phyloP scores from a whole-genome alignment of 2,329 filamentous ascomycete species.

The Talaromyces sp. region DNA sequence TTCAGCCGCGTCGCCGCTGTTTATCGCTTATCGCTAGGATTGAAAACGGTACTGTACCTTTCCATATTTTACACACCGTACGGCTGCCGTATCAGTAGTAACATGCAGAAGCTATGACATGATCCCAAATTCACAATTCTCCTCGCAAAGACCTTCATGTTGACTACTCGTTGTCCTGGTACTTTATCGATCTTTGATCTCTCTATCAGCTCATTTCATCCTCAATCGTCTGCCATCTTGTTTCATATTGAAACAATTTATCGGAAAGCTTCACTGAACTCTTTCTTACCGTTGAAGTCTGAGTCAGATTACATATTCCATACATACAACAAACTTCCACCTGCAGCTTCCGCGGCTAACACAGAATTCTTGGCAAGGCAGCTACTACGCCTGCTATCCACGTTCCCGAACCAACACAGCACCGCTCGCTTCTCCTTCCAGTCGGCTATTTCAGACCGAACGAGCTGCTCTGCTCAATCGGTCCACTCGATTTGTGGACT shows the following conservation, averaged over 20 bases:
- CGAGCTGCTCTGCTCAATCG: not conserved
- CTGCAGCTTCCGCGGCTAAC: slow-evolving; percentile 19
- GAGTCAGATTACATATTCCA: not conserved
- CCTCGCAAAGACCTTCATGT: slow-evolving; percentile 8
- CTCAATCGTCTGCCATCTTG: not conserved
- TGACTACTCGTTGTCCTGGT: not conserved
- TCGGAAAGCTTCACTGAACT: not conserved
- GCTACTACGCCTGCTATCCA: slow-evolving; percentile 9
- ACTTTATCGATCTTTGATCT: not conserved
- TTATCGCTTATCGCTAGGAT: slow-evolving; percentile 5
- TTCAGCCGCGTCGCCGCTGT: not conserved
- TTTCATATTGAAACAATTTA: no score
- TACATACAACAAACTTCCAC: slow-evolving; percentile 6
- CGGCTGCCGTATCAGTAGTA: not conserved
- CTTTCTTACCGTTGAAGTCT: not conserved
- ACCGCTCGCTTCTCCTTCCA: not conserved
- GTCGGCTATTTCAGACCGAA: not conserved
- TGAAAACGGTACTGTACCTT: slow-evolving; percentile 1
- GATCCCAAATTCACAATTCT: slow-evolving; percentile 3
- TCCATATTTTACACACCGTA: not conserved
- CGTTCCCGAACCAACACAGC: slow-evolving; percentile 4
- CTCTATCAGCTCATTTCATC: not conserved
- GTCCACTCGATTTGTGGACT: not conserved
- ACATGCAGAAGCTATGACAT: slow-evolving; percentile 16
- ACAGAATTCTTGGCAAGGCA: slow-evolving; percentile 19